Base-by-base conservation (phyloP, 495 filamentous ascomycete species). In the Emericellopsis terricola region DNA sequence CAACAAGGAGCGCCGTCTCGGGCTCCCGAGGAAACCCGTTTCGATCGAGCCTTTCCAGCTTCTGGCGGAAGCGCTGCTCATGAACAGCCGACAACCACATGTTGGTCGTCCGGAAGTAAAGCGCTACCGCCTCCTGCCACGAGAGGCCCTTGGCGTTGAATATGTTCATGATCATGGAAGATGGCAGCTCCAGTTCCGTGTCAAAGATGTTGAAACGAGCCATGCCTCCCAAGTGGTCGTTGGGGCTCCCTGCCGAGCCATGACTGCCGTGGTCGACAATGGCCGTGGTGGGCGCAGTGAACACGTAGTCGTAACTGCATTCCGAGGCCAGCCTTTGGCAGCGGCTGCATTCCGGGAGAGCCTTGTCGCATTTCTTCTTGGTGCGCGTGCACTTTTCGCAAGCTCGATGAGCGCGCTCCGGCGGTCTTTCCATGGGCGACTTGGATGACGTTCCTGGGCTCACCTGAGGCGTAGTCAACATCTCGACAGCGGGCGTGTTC, bases 321-420 rank as follows among this genome's bases (percentile, higher is more conserved):
- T 46, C 50, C 1, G 50, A 44, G 36, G 48, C 46, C 3, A 53
- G 40, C 30, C 49, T 53, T 26, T 28, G 14, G 38, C 50, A 53
- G 28, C 50, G 38, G 8, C 48, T 43, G 33, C 50, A 53, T 28
- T 33, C 44, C 1, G 50, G 50, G 37, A 53, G 32, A 32, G 48
- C 50, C 41, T 53, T 53, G 30, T 53, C 50, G 23, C 50, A 53
- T 35, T 53, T 53, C 23, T 48, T 44, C 19, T 53, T 53, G 8
- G 50, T 50, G 1, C 47, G 41, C 29, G 47, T 49, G 31, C 50
- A 44, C 35, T 44, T 53, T 41, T 53, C 50, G 20, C 50, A 53
- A 11, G 50, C 50, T 19, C 50, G 50, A n/a, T 33, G 31, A 3
- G 31, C 31, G 4, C 31, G 31, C 31, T 33, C 23, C 6, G 23